Base-by-base conservation (phyloP, 1,284 basidiomycete species). In the Sporisorium iseilematis-ciliati region DNA sequence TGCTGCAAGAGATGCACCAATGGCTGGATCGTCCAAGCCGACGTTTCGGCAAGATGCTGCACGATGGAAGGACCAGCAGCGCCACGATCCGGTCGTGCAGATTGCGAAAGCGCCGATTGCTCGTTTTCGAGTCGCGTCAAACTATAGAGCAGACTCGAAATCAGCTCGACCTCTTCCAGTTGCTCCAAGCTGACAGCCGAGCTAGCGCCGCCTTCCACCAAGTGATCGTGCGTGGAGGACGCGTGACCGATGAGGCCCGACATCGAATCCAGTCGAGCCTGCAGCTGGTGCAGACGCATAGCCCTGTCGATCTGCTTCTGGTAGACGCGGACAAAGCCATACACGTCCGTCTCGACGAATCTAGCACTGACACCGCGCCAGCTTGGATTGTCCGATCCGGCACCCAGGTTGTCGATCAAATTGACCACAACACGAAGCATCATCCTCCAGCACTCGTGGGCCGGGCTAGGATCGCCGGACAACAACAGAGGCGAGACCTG, bases 1-100 rank as follows among this genome's bases (percentile, higher is more conserved):
- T 97, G 95, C 1, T 93, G 92, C 57, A 96, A 88, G 0, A 93
- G 92, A 78, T 95, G 94, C 82, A 94, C 94, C 62, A 96, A 86
- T 68, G 94, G 92, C 82, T 94, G 93, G 0, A 98, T 87, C n/a
- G 65, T 58, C 56, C 55, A 52, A 3, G 55, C 61, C 12, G 68
- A 61, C 31, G 56, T 58, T 33, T 57, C 48, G 41, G 65, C 69
- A 2, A 68, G 54, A 49, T 64, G 63, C 31, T 61, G 63, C 21
- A 60, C 58, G 23, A 63, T 65, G 12, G 64, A 67, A 20, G 35
- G 33, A 4, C 42, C 63, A 3, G 55, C 65, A 8, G 40, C 55
- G 4, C 57, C 50, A 20, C 43, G 48, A 6, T 42, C 53, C 14
- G 33, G n/a, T 26, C 59, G 29, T 21, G 35, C 45, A 18, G 45